Evolutionary conservation across 2,329 filamentous ascomycete genomes (phyloP).

Genomic region (Clonostachys solani): DNA sequence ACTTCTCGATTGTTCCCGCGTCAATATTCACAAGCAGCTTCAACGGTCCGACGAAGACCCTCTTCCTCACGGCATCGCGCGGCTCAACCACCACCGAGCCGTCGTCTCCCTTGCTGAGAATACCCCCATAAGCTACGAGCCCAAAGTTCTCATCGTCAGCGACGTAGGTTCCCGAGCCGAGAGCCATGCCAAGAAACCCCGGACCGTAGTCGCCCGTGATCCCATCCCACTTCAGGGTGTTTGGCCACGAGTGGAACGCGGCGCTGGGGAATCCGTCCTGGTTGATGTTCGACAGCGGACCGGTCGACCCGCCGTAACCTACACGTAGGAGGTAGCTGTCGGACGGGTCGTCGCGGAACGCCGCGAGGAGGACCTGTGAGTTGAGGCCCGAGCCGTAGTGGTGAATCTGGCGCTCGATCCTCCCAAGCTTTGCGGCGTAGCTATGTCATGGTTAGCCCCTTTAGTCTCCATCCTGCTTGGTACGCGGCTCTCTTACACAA

Average conservation of each 20-base stretch:
- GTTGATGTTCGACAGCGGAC: constrained; percentile 51
- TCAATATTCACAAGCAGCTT: constrained; percentile 34
- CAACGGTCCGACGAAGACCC: constrained; percentile 42
- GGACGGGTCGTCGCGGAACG: constrained; percentile 39
- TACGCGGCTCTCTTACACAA: constrained; percentile 28
- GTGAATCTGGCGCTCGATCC: constrained; percentile 43
- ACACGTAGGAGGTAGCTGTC: constrained; percentile 47
- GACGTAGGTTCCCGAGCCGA: constrained; percentile 46
- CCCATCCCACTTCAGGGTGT: constrained; percentile 50
- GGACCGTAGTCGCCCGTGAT: constrained; percentile 55
- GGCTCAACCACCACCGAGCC: constrained; percentile 28
- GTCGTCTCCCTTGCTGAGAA: constrained; percentile 13
- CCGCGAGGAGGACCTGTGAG: constrained; percentile 45
- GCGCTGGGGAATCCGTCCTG: constrained; percentile 47
- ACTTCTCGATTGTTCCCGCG: constrained; percentile 32
- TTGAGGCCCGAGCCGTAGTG: constrained; percentile 59
- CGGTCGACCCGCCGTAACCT: constrained; percentile 49
- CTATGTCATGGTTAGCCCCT: constrained; percentile 9
- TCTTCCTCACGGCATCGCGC: constrained; percentile 38
- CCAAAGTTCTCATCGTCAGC: constrained; percentile 37
- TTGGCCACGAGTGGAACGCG: constrained; percentile 53
- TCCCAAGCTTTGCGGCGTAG: constrained; percentile 34
- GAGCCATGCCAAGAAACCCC: constrained; percentile 44
- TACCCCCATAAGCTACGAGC: constrained; percentile 44
- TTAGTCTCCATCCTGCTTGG: neutral